Conservation (phyloP, 169 alveolate species). For the Amoebophrya sp. region DNA sequence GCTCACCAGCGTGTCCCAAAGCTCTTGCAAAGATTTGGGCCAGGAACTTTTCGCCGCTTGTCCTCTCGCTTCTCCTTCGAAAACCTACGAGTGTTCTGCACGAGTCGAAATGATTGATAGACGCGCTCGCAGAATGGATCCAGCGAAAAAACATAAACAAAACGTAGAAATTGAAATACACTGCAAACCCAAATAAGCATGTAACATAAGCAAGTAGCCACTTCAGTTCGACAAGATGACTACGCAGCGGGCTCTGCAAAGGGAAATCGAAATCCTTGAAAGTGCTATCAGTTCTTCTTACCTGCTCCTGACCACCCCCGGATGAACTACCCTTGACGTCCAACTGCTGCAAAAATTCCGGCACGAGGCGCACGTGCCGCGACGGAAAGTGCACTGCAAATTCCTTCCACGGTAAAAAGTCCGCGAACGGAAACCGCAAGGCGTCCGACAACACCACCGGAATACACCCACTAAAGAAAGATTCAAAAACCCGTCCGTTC, state of each 20-base stretch:
- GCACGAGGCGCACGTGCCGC: no score
- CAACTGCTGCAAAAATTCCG: not conserved
- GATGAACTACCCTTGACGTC: no score
- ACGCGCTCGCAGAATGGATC: no score
- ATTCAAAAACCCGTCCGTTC: constrained; percentile 44
- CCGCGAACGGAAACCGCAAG: not conserved
- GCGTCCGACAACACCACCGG: constrained; percentile 40
- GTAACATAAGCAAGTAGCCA: no score
- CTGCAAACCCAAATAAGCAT: no score
- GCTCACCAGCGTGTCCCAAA: not conserved
- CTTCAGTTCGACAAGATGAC: no score
- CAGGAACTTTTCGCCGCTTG: not conserved
- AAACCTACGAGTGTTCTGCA: constrained; percentile 35
- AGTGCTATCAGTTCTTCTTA: not conserved
- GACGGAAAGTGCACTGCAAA: not conserved
- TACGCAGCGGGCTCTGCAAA: constrained; percentile 37
- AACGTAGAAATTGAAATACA: no score
- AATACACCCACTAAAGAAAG: constrained; percentile 39
- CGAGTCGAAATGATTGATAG: no score
- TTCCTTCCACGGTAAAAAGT: not conserved
- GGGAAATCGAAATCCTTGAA: constrained; percentile 30
- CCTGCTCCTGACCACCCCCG: not conserved
- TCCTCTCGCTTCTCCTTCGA: not conserved
- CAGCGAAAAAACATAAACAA: no score
- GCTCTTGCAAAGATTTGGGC: not conserved